phyloP scores from a whole-genome alignment of 1,284 basidiomycete species.

The Fomitiporia mediterranea region DNA sequence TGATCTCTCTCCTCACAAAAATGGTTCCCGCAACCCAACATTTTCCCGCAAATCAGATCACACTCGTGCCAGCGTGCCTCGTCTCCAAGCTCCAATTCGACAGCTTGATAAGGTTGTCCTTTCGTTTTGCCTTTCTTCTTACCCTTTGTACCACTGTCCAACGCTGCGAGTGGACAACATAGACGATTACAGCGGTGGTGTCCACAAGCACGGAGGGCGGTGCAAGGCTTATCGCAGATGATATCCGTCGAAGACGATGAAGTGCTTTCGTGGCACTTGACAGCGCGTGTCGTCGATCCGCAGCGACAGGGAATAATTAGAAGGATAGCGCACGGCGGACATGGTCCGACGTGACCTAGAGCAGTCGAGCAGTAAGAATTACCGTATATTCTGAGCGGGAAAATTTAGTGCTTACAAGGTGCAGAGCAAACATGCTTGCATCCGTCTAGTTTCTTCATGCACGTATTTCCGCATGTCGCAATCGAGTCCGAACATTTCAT shows the following conservation, averaged over 20 bases:
- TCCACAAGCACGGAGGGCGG: conserved; percentile 71
- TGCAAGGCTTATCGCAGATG: conserved; percentile 74
- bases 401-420: conserved; percentile 31
- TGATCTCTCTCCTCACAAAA: conserved; percentile 77
- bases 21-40: conserved; percentile 72
- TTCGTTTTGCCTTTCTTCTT: conserved; percentile 59
- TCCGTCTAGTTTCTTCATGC: conserved; percentile 56
- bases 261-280: conserved; percentile 46
- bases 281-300: conserved; percentile 54
- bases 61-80: conserved; percentile 73
- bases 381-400: not conserved
- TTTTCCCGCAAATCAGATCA: conserved; percentile 71
- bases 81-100: conserved; percentile 37
- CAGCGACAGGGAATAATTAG: conserved; percentile 78
- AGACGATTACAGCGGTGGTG: conserved; percentile 76
- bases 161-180: conserved; percentile 82
- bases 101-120: conserved; percentile 27
- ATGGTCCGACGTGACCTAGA: conserved; percentile 51
- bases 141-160: conserved; percentile 43
- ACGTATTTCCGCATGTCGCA: conserved; percentile 70
- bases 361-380: not conserved
- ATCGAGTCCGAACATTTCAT: conserved; percentile 67
- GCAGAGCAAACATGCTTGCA: conserved; percentile 68
- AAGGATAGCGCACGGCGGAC: conserved; percentile 69
- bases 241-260: conserved; percentile 46